Base-by-base conservation (phyloP, 2,329 filamentous ascomycete genomes). In the Penicillium corylophilum region DNA sequence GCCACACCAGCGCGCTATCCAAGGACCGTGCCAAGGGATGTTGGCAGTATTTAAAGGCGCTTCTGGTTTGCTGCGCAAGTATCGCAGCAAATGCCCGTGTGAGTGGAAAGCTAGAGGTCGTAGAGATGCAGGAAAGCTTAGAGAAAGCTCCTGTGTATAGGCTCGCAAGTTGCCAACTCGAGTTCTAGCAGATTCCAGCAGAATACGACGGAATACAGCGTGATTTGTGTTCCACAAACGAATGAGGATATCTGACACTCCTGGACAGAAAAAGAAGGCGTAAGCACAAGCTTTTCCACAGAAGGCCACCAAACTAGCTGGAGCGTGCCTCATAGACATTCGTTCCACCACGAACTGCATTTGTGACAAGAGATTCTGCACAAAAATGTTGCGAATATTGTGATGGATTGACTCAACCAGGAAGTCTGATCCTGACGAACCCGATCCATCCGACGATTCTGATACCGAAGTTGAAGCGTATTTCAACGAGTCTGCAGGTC, bases 261-360 rank as follows among this genome's bases (percentile, higher is more conserved):
- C 90, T 0, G 90, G 90, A 24, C 89, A 92, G 64, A 95, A 96
- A 74, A 93, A 94, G 71, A 95, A 96, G 26, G 90, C 91, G 70
- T 95, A 96, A 2, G 92, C 91, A 65, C 89, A 93, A 4, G 90
- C 89, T 72, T 94, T 95, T 53, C 90, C 92, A 48, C 89, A 90
- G 68, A 96, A 96, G 26, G 88, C 87, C 51, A 96, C 89, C 52
- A 91, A 71, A 61, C 84, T 87, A 36, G 83, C 82, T 35, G 84
- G 82, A 9, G 84, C 83, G 64, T 90, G 87, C 44, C 89, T 83
- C 63, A 89, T 77, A 15, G 89, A 91, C 85, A 96, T 88, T 67
- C 90, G 93, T 48, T 94, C 89, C 6, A 95, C 86, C n/a, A 91
- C 88, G 57, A 94, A 88, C 1, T 83, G 80, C 84, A 96, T 88